Evolutionary conservation across 192 early-diverging fungal genomes (phyloP).

Genomic region (Mycoemilia scoparia): DNA sequence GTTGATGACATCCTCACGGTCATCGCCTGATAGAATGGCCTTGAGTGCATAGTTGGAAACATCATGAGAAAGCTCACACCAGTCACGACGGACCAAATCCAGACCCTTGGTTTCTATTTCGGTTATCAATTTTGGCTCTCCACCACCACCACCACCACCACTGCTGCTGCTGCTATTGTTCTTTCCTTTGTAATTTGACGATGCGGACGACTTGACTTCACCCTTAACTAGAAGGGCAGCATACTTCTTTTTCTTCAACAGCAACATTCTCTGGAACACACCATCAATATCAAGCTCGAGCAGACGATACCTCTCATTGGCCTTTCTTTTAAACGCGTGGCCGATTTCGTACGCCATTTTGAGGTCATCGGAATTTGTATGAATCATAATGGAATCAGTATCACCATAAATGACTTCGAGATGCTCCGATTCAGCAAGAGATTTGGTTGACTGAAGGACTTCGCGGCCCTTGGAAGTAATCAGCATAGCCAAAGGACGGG

Average conservation of each 20-base stretch:
- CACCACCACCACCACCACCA: neutral
- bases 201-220: conserved; percentile 31
- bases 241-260: conserved; percentile 98
- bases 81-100: conserved; percentile 91
- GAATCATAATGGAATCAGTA: conserved; percentile 97
- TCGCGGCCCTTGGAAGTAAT: conserved; percentile 89
- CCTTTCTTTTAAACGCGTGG: conserved; percentile 55
- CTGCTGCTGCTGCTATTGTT: neutral
- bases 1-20: conserved; percentile 39
- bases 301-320: conserved; percentile 84
- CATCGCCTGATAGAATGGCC: conserved; percentile 25
- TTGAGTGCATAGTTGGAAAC: conserved; percentile 59
- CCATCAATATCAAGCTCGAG: conserved; percentile 97
- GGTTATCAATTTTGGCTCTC: conserved; percentile 6
- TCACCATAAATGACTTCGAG: conserved; percentile 98
- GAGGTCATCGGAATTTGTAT: conserved; percentile 59
- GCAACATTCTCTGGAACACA: conserved; percentile 68
- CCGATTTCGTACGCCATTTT: conserved; percentile 62
- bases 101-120: conserved; percentile 80
- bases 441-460: conserved; percentile 84
- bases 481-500: conserved; percentile 93
- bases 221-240: conserved; percentile 51
- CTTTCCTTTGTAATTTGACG: neutral
- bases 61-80: conserved; percentile 87
- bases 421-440: conserved; percentile 54